Evolutionary conservation across 352 stramenopile species (phyloP).

Genomic region (Pythium dissotocum): DNA sequence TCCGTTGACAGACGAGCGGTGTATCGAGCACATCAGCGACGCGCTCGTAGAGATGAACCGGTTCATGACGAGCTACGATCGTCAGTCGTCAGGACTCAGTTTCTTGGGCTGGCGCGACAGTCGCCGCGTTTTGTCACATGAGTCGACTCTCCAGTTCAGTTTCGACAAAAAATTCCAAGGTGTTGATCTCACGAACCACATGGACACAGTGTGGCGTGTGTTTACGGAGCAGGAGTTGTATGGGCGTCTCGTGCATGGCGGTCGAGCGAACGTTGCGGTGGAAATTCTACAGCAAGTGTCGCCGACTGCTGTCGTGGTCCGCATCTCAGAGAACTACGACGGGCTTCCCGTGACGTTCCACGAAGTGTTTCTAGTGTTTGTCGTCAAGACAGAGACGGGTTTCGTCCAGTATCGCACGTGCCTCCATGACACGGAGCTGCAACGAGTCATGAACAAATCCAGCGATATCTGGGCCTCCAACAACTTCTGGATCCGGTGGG

Average conservation of each 20-base stretch:
- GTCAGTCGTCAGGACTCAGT: background rate
- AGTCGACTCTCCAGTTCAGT: background rate
- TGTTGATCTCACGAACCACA: background rate
- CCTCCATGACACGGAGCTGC: background rate
- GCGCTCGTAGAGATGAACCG: slow-evolving; percentile 5
- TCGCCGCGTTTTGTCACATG: background rate
- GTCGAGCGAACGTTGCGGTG: background rate
- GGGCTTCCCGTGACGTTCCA: background rate
- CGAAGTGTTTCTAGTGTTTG: background rate
- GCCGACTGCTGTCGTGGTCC: background rate
- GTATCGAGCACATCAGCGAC: background rate
- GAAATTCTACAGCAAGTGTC: background rate
- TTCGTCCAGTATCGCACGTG: background rate
- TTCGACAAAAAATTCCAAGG: slow-evolving; percentile 15
- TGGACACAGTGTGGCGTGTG: slow-evolving; percentile 9
- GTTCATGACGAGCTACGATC: slow-evolving; percentile 13
- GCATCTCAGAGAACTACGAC: slow-evolving; percentile 1
- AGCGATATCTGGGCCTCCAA: background rate
- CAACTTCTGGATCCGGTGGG: slow-evolving; percentile 4
- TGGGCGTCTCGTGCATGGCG: background rate
- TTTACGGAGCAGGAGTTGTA: slow-evolving; percentile 7
- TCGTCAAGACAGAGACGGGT: background rate
- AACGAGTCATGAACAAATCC: background rate
- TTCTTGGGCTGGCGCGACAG: slow-evolving; percentile 17
- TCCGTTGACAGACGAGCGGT: slow-evolving; percentile 5